phyloP scores from a whole-genome alignment of 2,329 filamentous ascomycete species.

The Arthrobotrys sinensis region DNA sequence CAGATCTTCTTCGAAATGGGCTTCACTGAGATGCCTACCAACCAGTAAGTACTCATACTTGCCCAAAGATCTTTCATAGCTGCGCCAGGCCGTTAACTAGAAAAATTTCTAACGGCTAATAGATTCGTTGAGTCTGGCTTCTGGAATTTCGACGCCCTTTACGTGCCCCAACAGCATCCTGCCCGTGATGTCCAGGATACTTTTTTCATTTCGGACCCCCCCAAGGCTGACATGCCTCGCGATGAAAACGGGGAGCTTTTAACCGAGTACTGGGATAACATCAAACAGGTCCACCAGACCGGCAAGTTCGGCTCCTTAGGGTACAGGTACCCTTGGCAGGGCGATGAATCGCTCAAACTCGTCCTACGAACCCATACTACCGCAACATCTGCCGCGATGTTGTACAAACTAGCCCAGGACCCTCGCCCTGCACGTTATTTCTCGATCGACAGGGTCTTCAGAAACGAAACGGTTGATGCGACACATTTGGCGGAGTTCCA shows the following conservation, averaged over 20 bases:
- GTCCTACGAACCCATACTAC: slow-evolving; percentile 98
- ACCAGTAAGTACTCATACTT: slow-evolving; percentile 71
- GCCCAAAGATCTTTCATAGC: neutral
- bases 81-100: slow-evolving; percentile 4
- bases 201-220: slow-evolving; percentile 96
- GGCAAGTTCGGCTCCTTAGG: slow-evolving; percentile 96
- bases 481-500: slow-evolving; percentile 99
- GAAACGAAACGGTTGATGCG: slow-evolving; percentile 96
- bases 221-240: slow-evolving; percentile 78
- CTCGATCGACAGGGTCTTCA: slow-evolving; percentile 97
- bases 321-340: slow-evolving; percentile 94
- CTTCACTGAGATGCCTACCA: slow-evolving; percentile 97
- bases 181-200: slow-evolving; percentile 98
- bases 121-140: slow-evolving; percentile 94
- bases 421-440: slow-evolving; percentile 95
- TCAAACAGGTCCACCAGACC: slow-evolving; percentile 87
- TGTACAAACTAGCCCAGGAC: slow-evolving; percentile 87
- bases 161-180: slow-evolving; percentile 97
- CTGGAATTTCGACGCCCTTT: slow-evolving; percentile 99
- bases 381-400: slow-evolving; percentile 88
- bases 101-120: slow-evolving; percentile 19
- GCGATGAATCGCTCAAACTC: slow-evolving; percentile 86
- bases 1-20: slow-evolving; percentile 99
- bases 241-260: slow-evolving; percentile 77
- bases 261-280: slow-evolving; percentile 88